Base-by-base conservation (phyloP, 1,139 yeast species). In the Kurtzmaniella quercitrusa region DNA sequence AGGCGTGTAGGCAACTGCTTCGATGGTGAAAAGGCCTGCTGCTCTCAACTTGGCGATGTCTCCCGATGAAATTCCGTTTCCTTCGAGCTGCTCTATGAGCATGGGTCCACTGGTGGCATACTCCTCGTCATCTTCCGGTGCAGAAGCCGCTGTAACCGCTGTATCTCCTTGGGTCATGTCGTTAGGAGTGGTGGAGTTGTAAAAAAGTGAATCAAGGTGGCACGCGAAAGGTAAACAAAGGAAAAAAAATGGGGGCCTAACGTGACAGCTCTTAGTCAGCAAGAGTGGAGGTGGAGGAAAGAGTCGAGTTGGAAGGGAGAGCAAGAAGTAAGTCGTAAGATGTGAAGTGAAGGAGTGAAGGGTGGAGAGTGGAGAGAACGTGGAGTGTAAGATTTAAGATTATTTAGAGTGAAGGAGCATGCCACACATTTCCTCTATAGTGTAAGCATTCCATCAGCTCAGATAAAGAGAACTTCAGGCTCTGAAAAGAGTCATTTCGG, bases 1-100 rank as follows among this genome's bases (percentile, higher is more conserved):
- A 16, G 98, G 73, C 5, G 95, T 89, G 57, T 89, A 89, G 2
- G 98, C 98, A 47, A 93, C 81, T 39, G 95, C 79, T 61, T 91
- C 97, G 11, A 86, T 95, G 1, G 98, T 93, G 59, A 86, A 87
- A 56, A 76, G 82, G 1, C 98, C 97, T 31, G 85, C 88, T 39
- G 86, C 90, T 52, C 82, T 77, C 45, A 94, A 73, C 62, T 89
- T 91, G 51, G 79, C 81, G 53, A 93, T 75, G 62, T 94, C 99
- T 21, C 81, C 75, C 5, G 81, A 62, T 12, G 93, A 78, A 49
- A 94, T 90, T 11, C 98, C 98, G 57, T 89, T 88, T 18, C 96
- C 95, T 66, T 87, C 79, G 49, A 63, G 65, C 49, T 66, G 74
- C 46, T 73, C 78, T 47, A 73, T 70, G 44, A 67, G 65, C 44